These are phyloP conservation scores for Sphaerobolus stellatus DNA, from an alignment of 1,284 basidiomycete species.

Conservation along the genomic window DNA sequence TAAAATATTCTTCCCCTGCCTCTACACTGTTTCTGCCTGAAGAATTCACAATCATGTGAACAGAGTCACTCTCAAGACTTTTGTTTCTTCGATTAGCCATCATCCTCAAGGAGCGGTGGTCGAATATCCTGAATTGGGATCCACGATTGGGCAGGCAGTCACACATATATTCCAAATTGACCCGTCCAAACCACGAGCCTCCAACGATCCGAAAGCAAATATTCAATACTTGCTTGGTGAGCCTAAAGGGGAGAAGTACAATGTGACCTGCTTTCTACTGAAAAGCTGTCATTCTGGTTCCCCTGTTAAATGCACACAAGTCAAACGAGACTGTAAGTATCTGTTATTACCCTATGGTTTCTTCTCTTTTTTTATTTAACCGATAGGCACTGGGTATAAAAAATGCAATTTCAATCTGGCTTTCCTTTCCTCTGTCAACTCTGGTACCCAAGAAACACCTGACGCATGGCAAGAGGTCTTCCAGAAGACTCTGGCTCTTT, in stretches of 20 bases:
- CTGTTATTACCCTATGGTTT: too few relatives aligned
- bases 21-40: neutral
- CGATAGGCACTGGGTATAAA: neutral
- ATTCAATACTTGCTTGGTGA: neutral
- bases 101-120: neutral
- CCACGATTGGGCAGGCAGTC: neutral
- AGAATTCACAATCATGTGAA: neutral
- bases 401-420: too few relatives aligned
- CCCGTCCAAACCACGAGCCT: too few relatives aligned
- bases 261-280: neutral
- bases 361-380: too few relatives aligned
- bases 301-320: neutral
- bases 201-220: neutral
- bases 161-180: neutral
- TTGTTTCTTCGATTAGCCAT: neutral
- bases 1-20: too few relatives aligned
- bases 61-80: neutral
- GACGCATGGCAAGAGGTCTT: conserved; percentile 18
- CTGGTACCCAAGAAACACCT: too few relatives aligned
- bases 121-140: neutral
- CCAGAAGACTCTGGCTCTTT: conserved; percentile 20
- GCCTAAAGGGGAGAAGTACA: neutral
- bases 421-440: too few relatives aligned
- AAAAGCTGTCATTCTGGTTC: neutral
- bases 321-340: neutral